Conservation (phyloP, 2,329 filamentous ascomycete species). For the Sporothrix curviconia region DNA sequence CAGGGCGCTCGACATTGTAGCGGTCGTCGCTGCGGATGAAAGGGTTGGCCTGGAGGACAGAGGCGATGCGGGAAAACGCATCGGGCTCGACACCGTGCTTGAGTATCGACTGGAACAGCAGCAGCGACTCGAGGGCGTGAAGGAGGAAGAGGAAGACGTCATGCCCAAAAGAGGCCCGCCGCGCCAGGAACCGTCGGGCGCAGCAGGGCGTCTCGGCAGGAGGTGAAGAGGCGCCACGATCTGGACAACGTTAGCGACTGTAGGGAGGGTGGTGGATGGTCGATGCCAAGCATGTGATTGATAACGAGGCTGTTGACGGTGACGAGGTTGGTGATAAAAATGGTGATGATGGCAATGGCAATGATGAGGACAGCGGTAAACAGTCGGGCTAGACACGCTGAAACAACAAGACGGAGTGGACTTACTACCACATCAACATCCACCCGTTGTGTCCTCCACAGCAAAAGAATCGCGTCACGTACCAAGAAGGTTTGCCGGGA, state of each 20-base stretch:
- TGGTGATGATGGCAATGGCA: neutral
- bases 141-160: constrained; percentile 19
- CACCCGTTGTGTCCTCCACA: neutral
- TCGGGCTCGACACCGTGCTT: constrained; percentile 25
- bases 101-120: constrained; percentile 29
- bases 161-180: constrained; percentile 30
- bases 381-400: too few relatives aligned
- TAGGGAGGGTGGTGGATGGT: neutral
- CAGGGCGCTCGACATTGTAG: constrained; percentile 69
- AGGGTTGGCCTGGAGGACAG: constrained; percentile 65
- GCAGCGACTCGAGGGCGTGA: constrained; percentile 28
- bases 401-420: too few relatives aligned
- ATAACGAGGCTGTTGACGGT: neutral
- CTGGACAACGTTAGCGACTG: neutral
- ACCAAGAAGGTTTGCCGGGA: too few relatives aligned
- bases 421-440: neutral
- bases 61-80: constrained; percentile 32
- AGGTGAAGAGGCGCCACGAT: constrained; percentile 33
- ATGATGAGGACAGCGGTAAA: too few relatives aligned
- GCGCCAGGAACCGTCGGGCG: constrained; percentile 28
- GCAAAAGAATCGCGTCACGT: neutral
- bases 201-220: constrained; percentile 28
- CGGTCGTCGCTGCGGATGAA: constrained; percentile 62
- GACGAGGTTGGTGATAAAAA: neutral
- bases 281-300: neutral